phyloP scores from a whole-genome alignment of 2,329 filamentous ascomycete species.

The Blumeria hordei region DNA sequence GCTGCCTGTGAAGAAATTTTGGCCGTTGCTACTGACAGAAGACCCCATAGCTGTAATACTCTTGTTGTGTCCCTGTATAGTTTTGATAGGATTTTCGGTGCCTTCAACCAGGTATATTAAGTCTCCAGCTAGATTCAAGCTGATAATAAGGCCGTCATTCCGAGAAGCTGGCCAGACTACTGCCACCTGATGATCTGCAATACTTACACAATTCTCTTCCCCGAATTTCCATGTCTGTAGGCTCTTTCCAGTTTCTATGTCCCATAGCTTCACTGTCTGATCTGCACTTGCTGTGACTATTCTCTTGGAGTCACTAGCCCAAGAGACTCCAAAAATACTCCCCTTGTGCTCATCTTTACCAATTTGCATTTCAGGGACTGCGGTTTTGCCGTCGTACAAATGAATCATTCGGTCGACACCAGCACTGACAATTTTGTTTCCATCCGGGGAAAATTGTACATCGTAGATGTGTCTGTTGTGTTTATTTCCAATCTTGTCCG shows the following conservation, averaged over 20 bases:
- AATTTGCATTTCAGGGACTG: constrained; percentile 54
- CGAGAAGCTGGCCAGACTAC: constrained; percentile 72
- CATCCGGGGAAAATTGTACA: constrained; percentile 75
- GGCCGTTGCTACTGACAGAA: constrained; percentile 21
- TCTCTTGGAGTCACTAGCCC: constrained; percentile 64
- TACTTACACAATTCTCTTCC: constrained; percentile 41
- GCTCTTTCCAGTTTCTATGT: constrained; percentile 53
- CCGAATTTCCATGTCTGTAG: constrained; percentile 72
- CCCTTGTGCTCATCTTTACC: constrained; percentile 72
- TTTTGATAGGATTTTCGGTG: constrained; percentile 38
- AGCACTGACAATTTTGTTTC: constrained; percentile 57
- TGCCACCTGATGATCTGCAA: constrained; percentile 77
- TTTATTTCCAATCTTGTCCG: constrained; percentile 50
- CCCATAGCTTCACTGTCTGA: constrained; percentile 88
- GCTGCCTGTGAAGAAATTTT: constrained; percentile 68
- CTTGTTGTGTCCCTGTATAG: constrained; percentile 77
- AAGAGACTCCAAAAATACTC: constrained; percentile 78
- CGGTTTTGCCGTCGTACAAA: constrained; percentile 90
- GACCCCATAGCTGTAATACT: constrained; percentile 56
- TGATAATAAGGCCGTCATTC: constrained; percentile 71
- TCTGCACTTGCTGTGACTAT: constrained; percentile 86
- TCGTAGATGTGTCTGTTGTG: constrained; percentile 82
- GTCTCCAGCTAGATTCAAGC: constrained; percentile 67
- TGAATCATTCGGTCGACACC: constrained; percentile 85
- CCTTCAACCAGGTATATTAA: constrained; percentile 69